Base-by-base conservation (phyloP, 495 filamentous ascomycete genomes). In the Xylaria scruposa region DNA sequence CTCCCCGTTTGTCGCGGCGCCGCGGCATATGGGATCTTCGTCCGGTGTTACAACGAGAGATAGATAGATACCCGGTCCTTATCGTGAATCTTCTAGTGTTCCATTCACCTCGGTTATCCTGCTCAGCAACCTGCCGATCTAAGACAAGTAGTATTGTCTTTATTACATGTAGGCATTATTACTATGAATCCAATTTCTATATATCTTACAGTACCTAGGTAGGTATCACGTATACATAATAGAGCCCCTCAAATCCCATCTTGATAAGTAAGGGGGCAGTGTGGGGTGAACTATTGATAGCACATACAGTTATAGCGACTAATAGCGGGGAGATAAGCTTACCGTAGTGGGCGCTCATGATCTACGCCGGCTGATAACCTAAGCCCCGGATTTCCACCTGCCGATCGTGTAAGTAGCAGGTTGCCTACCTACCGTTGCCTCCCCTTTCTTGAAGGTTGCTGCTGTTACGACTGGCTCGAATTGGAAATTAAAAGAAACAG, bases 261-360 rank as follows among this genome's bases (percentile, higher is more conserved):
- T 21, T 15, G 51, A 56, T 38, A 26, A 54, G 51, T 29, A 15
- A 29, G 24, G 51, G 10, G 51, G 4, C 29, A 29, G 53, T 56
- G 53, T 56, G 53, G 53, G 26, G 53, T 56, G 53, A 56, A 56
- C 26, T 17, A 56, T 31, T 17, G 47, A 51, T 51, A 51, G 46
- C 5, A 13, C 17, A 46, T 7, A 17, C 17, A 46, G 13, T 17
- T 19, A 15, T 49, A n/a, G 47, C 47, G 7, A 51, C n/a, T 51
- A 51, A 51, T 51, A 12, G 47, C 47, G 47, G 47, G 47, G 47
- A 51, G 47, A 51, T 51, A 51, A 51, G 47, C n/a, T 51, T 51
- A n/a, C 46, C 46, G 8, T 49, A 51, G 47, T 24, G 47, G 47
- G 21, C 47, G 47, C n/a, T 51, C 47, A 51, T 51, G 47, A 24